phyloP scores from a whole-genome alignment of 495 filamentous ascomycete species.

The Astrothelium subdiscretum region DNA sequence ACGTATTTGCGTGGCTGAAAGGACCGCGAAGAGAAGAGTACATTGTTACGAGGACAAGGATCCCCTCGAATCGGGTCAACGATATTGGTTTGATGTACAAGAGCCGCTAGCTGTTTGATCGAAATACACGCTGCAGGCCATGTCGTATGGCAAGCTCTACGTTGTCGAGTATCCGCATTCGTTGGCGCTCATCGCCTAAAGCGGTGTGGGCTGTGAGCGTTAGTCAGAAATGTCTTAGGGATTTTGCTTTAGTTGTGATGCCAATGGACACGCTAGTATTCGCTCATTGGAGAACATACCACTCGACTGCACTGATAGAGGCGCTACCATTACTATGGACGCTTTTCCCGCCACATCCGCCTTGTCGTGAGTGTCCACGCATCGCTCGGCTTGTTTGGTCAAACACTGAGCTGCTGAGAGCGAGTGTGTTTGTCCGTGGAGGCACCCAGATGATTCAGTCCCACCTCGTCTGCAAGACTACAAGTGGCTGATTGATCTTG shows the following conservation, averaged over 20 bases:
- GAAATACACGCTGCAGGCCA: not conserved
- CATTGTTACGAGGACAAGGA: too few species aligned
- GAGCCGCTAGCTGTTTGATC: too few species aligned
- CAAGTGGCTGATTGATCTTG: not conserved
- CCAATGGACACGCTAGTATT: not conserved
- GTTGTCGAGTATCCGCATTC: not conserved
- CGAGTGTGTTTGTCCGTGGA: not conserved
- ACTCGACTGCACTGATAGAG: not conserved
- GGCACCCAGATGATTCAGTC: not conserved
- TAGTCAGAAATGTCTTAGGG: not conserved
- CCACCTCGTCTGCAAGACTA: not conserved
- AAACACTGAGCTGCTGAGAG: not conserved
- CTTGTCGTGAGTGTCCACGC: not conserved
- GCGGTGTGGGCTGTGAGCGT: not conserved
- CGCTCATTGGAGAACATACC: not conserved
- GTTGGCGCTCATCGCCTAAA: not conserved
- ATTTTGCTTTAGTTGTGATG: not conserved
- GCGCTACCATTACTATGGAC: not conserved
- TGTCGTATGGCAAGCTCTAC: not conserved
- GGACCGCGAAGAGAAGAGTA: too few species aligned
- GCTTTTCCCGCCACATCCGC: not conserved
- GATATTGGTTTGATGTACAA: too few species aligned
- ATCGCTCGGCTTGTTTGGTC: not conserved
- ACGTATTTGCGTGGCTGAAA: too few species aligned
- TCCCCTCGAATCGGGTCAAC: too few species aligned